Conservation (phyloP, 371 early-diverging fungal genomes). For the Dinochytrium kinnereticum region DNA sequence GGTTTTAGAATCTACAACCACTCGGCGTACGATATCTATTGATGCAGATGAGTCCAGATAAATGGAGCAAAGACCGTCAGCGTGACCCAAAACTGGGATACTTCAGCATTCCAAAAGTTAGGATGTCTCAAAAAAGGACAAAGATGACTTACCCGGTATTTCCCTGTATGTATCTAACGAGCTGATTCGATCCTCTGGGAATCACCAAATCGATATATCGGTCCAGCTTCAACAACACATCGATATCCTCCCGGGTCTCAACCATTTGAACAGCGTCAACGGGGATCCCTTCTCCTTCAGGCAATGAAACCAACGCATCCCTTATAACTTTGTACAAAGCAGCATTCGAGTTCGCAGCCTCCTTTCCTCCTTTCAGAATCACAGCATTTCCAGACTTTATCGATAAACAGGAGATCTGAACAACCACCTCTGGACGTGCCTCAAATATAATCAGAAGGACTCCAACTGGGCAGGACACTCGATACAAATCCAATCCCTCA, state of each 20-base stretch:
- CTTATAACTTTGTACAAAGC: slow-evolving; percentile 77
- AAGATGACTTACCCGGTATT: slow-evolving; percentile 62
- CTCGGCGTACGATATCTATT: slow-evolving; percentile 69
- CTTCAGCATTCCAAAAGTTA: slow-evolving; percentile 35
- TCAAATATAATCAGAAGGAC: slow-evolving; percentile 96
- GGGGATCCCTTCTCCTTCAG: slow-evolving; percentile 60
- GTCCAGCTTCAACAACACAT: slow-evolving; percentile 82
- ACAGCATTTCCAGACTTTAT: slow-evolving; percentile 96
- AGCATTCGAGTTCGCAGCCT: slow-evolving; percentile 72
- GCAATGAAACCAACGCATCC: slow-evolving; percentile 72
- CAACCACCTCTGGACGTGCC: slow-evolving; percentile 98
- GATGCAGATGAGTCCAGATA: slow-evolving; percentile 87
- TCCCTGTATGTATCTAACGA: slow-evolving; percentile 88
- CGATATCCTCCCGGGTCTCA: slow-evolving; percentile 85
- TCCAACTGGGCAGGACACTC: slow-evolving; percentile 92
- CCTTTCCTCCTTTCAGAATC: slow-evolving; percentile 85
- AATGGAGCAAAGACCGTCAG: slow-evolving; percentile 93
- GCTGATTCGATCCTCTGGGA: slow-evolving; percentile 88
- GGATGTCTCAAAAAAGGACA: neutral
- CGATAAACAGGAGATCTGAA: slow-evolving; percentile 93
- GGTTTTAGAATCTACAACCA: slow-evolving; percentile 92
- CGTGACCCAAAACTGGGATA: slow-evolving; percentile 98
- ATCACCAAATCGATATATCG: slow-evolving; percentile 93
- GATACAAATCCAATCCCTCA: slow-evolving; percentile 81
- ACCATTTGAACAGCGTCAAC: slow-evolving; percentile 86